Percentiles rank a stretch among this genome's conserved stretches.
Evolutionary conservation across 768 basidiomycete species (phyloP).

Genomic region (Boletus rufocinnamomeus): DNA sequence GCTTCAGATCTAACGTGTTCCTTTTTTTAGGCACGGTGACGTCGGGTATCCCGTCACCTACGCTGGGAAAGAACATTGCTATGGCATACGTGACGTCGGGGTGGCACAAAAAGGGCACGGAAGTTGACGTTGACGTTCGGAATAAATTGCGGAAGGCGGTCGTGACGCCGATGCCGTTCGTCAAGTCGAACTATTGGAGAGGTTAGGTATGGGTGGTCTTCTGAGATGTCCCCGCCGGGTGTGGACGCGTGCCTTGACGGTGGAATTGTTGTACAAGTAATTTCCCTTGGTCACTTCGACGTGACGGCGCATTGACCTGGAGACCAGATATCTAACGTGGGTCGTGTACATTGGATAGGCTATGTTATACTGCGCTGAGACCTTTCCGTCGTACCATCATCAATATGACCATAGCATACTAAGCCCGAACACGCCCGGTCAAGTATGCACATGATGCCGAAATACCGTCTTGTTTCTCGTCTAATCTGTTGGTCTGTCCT

Average conservation of each 20-base stretch:
- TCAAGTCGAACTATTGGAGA: constrained; percentile 79
- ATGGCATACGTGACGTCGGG: constrained; percentile 90
- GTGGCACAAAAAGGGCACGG: constrained; percentile 88
- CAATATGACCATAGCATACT: background rate
- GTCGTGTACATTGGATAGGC: background rate
- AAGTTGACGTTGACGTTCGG: constrained; percentile 82
- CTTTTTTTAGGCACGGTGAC: constrained; percentile 66
- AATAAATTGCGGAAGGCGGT: constrained; percentile 74
- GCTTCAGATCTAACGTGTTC: background rate
- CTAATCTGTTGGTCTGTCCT: too few species aligned
- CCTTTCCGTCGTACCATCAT: background rate
- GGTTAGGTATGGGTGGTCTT: constrained; percentile 37
- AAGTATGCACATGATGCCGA: constrained; percentile 7
- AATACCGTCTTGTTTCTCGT: background rate
- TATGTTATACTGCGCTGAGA: background rate
- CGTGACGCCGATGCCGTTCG: constrained; percentile 86
- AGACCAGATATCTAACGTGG: background rate
- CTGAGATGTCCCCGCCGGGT: too few species aligned
- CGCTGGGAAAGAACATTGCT: constrained; percentile 87
- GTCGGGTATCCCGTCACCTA: constrained; percentile 94
- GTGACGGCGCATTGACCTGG: background rate
- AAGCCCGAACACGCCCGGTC: background rate
- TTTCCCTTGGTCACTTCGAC: background rate
- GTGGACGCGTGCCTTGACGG: background rate
- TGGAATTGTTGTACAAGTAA: background rate